Evolutionary conservation across 1,139 yeast species (phyloP).

Genomic region (Debaryomyces udenii): DNA sequence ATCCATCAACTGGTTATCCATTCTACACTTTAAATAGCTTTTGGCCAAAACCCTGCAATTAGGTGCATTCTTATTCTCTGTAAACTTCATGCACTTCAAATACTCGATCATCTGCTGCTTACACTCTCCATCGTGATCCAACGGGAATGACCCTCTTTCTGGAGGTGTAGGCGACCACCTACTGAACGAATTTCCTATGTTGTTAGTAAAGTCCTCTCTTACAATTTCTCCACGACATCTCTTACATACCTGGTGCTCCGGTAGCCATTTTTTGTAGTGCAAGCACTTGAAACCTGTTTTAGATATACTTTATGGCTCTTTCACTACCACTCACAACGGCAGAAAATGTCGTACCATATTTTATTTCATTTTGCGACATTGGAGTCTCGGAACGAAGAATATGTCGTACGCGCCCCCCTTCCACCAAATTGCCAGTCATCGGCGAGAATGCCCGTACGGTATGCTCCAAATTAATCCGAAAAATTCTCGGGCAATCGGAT

Average conservation of each 20-base stretch:
- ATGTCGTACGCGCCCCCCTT: too few species aligned
- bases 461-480: slow-evolving; percentile 2
- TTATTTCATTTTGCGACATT: slow-evolving; percentile 1
- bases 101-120: slow-evolving; percentile 73
- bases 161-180: slow-evolving; percentile 89
- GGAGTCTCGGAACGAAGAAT: neutral
- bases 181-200: slow-evolving; percentile 37
- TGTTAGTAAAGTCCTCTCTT: slow-evolving; percentile 7
- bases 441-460: too few species aligned
- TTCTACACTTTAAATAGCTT: slow-evolving; percentile 78
- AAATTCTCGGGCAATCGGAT: slow-evolving; percentile 2
- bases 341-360: too few species aligned
- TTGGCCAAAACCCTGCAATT: slow-evolving; percentile 87
- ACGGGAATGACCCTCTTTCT: slow-evolving; percentile 92
- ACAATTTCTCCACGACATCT: neutral
- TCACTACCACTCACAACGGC: too few species aligned
- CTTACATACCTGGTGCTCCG: slow-evolving; percentile 37
- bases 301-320: too few species aligned
- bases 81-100: slow-evolving; percentile 74
- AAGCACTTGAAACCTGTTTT: too few species aligned
- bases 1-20: slow-evolving; percentile 90
- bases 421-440: too few species aligned
- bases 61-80: slow-evolving; percentile 82
- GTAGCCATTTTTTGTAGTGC: slow-evolving; percentile 14
- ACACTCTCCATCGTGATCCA: slow-evolving; percentile 92